phyloP scores from a whole-genome alignment of 805 yeast species.

The Spathaspora passalidarum region DNA sequence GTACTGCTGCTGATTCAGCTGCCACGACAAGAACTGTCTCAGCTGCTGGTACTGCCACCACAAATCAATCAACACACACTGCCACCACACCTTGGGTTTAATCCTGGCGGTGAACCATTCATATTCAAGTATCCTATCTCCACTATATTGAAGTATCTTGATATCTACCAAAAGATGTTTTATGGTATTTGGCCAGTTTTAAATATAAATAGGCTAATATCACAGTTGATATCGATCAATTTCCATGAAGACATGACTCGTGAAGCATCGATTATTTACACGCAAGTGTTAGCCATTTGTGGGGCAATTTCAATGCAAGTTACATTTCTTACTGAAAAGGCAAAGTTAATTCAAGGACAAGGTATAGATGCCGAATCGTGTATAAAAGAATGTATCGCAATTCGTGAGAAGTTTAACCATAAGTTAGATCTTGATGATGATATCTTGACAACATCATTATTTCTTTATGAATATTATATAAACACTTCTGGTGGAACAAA shows the following conservation, averaged over 20 bases:
- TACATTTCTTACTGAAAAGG: constrained; percentile 13
- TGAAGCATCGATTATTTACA: constrained; percentile 23
- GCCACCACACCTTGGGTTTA: not conserved
- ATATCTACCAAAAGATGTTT: constrained; percentile 39
- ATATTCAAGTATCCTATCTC: constrained; percentile 1
- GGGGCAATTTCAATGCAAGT: constrained; percentile 32
- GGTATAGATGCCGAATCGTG: constrained; percentile 20
- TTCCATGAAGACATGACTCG: not conserved
- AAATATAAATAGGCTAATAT: constrained; percentile 1
- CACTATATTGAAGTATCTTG: constrained; percentile 9
- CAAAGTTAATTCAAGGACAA: constrained; percentile 14
- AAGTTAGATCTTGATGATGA: constrained; percentile 1
- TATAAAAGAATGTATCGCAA: constrained; percentile 2
- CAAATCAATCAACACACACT: not conserved
- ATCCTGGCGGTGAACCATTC: not conserved
- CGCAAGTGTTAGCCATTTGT: constrained; percentile 31
- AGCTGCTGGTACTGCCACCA: constrained; percentile 11
- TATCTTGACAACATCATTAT: constrained; percentile 29
- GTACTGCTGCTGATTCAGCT: not conserved
- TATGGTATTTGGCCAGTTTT: constrained; percentile 42
- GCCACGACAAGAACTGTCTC: constrained; percentile 16
- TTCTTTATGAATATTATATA: constrained; percentile 32
- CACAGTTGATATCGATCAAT: not conserved
- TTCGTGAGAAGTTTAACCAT: constrained; percentile 1
- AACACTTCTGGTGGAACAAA: constrained; percentile 22